Evolutionary conservation across 129 eudicot genomes (phyloP).

Genomic region (Artemisia annua): DNA sequence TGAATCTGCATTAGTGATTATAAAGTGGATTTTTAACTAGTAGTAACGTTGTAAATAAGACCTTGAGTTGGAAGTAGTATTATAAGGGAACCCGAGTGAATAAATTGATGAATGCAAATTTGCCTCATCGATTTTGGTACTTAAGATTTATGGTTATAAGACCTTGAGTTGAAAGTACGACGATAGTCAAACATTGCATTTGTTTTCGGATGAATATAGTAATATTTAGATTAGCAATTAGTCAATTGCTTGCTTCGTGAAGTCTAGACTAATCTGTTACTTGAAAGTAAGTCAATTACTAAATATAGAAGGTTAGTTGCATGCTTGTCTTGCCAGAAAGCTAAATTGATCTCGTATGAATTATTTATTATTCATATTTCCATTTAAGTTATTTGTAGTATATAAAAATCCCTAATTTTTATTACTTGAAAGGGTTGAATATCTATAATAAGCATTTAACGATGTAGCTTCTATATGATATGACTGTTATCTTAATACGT

Average conservation of each 20-base stretch:
- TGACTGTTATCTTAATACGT: no score
- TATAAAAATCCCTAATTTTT: not conserved
- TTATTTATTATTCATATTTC: slow-evolving; percentile 5
- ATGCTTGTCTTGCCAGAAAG: not conserved
- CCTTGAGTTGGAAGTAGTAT: no score
- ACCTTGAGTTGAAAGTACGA: not conserved
- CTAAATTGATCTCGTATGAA: not conserved
- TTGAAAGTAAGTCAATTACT: slow-evolving; percentile 12
- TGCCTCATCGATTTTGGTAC: not conserved
- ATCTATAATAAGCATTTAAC: not conserved
- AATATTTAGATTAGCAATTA: slow-evolving; percentile 5
- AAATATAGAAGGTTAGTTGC: slow-evolving; percentile 5
- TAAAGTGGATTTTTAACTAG: no score
- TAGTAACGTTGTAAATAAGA: no score
- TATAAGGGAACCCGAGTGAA: no score
- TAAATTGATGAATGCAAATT: no score
- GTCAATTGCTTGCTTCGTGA: no score
- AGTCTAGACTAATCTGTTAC: not conserved
- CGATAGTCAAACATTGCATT: slow-evolving; percentile 1
- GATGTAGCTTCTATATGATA: not conserved
- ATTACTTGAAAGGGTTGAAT: not conserved
- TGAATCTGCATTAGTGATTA: not conserved
- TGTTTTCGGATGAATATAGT: slow-evolving; percentile 3
- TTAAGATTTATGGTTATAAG: slow-evolving; percentile 3
- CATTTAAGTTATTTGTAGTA: slow-evolving; percentile 5